Conservation (phyloP, 768 basidiomycete genomes). For the Strobilomyces dryophilus region DNA sequence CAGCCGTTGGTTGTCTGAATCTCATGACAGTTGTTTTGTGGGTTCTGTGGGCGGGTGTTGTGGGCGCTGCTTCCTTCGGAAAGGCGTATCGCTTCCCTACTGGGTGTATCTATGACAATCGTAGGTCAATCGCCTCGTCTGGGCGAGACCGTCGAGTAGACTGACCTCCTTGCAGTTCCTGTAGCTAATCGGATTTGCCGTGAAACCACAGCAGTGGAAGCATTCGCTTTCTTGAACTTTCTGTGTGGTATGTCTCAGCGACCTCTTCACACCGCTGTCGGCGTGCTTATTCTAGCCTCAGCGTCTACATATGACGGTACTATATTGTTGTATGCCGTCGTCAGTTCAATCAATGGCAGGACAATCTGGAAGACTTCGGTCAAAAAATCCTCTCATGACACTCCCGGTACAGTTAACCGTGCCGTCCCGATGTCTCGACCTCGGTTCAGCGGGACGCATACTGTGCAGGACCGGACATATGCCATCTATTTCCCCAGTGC, state of each 20-base stretch:
- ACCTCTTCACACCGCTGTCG: no score
- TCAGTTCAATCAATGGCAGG: conserved; percentile 19
- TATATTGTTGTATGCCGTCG: conserved; percentile 21
- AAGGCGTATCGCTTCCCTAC: conserved; percentile 9
- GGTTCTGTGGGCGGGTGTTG: conserved; percentile 19
- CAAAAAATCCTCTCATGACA: conserved; percentile 9
- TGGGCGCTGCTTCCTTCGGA: conserved; percentile 9
- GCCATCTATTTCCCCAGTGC: conserved; percentile 5
- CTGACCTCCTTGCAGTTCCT: conserved; percentile 8
- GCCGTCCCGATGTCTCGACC: conserved; percentile 7
- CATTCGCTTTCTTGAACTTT: conserved; percentile 21
- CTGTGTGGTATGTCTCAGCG: conserved; percentile 16
- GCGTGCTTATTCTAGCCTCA: neutral
- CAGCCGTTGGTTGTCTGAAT: neutral
- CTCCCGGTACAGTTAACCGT: neutral
- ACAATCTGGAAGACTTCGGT: conserved; percentile 24
- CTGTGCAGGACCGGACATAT: conserved; percentile 4
- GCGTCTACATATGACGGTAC: conserved; percentile 24
- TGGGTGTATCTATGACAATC: conserved; percentile 12
- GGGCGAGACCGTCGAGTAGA: neutral
- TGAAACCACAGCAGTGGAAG: conserved; percentile 20
- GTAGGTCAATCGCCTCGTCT: conserved; percentile 2
- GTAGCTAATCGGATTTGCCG: conserved; percentile 10
- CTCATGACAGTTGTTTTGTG: conserved; percentile 17
- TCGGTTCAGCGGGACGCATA: conserved; percentile 5